Base-by-base conservation (phyloP, 805 yeast species). In the Candida insectalens region DNA sequence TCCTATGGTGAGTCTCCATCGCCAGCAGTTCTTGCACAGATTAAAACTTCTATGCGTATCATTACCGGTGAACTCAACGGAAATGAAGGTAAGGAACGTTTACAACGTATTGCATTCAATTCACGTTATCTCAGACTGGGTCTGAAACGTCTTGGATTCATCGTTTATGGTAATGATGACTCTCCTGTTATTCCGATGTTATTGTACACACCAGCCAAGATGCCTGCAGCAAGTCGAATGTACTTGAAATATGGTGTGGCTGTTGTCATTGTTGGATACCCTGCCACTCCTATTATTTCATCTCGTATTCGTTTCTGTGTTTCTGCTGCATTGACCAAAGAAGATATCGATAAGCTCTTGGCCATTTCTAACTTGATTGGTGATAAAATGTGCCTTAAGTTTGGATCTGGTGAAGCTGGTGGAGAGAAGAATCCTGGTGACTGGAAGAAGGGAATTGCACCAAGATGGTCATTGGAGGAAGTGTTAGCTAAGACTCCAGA, bases 211-310 rank as follows among this genome's bases (percentile, higher is more conserved):
- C 99, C 98, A 17, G 77, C 94, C 19, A 89, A 88, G 55, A 85
- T 92, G 94, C 94, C 95, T 18, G 87, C 89, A 0, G 74, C 87
- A 41, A 80, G 95, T 30, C 72, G 95, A 55, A 72, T 75, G 70
- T 71, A 89, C 69, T 71, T 81, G 46, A 74, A 71, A 43, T 66
- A 74, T 58, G 82, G 82, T 34, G 78, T 92, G 40, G 98, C 98
- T 3, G 88, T 89, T 32, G 99, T 92, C 23, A 79, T 89, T 42
- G 97, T 89, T 29, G 96, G 97, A 25, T 92, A 92, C 55, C 99
- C 99, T 8, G 98, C 98, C 1, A 89, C 97, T 0, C 95, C 95
- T 23, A 68, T 92, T 44, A 77, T 84, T 28, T 74, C 87, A 25
- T 82, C 95, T 4, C 76, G 98, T 61, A 87, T 85, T 19, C 75